Percentiles rank a stretch among this genome's conserved stretches.
Evolutionary conservation across 139 green algal genomes (phyloP).

Genomic region (Tetradesmus obliquus): DNA sequence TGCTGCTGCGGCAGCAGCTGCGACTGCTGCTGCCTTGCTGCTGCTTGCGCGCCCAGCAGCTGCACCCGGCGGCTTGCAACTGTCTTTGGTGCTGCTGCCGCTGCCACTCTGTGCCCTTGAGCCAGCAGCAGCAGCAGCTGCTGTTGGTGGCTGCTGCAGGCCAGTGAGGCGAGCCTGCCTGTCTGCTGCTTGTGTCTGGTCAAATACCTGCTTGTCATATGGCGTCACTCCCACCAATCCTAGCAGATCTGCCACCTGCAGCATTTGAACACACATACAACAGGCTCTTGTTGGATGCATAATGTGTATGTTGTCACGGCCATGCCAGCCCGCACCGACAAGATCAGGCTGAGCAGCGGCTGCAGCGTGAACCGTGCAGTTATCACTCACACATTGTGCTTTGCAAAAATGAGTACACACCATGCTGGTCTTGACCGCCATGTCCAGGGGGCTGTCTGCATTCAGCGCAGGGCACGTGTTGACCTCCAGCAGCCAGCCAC

Average conservation of each 20-base stretch:
- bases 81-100: neutral
- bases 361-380: neutral
- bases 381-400: neutral
- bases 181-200: conserved; percentile 12
- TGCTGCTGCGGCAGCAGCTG: neutral
- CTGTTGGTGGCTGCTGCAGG: neutral
- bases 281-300: neutral
- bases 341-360: neutral
- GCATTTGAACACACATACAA: neutral
- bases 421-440: conserved; percentile 55
- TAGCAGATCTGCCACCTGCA: conserved; percentile 55
- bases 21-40: conserved; percentile 15
- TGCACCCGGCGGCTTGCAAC: neutral
- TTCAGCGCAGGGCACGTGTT: conserved; percentile 74
- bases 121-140: conserved; percentile 10
- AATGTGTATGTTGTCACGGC: neutral
- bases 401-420: conserved; percentile 38
- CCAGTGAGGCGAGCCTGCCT: conserved; percentile 45
- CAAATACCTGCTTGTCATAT: conserved; percentile 34
- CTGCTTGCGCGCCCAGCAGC: neutral
- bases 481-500: conserved; percentile 82
- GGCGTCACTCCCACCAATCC: conserved; percentile 53
- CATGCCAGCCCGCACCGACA: neutral
- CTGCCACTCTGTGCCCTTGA: neutral
- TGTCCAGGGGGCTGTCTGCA: conserved; percentile 65